Base-by-base conservation (phyloP, 345 rosid genomes). In the Aquilaria sinensis region DNA sequence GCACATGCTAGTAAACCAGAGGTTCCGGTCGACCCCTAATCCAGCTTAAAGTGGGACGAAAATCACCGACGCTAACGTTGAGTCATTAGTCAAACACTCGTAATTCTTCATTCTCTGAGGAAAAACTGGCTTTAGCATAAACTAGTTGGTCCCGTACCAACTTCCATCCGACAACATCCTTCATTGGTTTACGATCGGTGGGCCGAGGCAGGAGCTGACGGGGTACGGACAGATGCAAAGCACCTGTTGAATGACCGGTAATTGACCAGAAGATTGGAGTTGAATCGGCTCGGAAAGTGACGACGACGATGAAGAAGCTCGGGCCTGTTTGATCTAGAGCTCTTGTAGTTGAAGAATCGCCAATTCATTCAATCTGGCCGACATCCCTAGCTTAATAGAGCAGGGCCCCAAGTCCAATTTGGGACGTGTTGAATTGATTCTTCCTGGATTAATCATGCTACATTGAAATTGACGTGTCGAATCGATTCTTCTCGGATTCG, bases 21-120 rank as follows among this genome's bases (percentile, higher is more conserved):
- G 45, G 45, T 64, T 48, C 12, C 87, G 79, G 33, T 84, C 79
- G 3, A 84, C 48, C 29, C 84, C 83, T 0, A 84, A 70, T 10
- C 93, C 93, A 6, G 86, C 66, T 12, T 75, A 84, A 1, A 65
- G 80, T 13, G 93, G 90, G 1, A 86, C n/a, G 29, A 69, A 84
- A 62, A 84, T 6, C 31, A 79, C 83, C 0, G 90, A 82, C 15
- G 88, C 93, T 6, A 73, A 11, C 0, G 87, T 73, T 0, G 84
- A 82, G 43, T 86, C 69, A 14, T 53, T 72, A 1, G 90, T 86
- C 34, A 84, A 70, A 33, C 90, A 84, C 29, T 75, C 29, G 62
- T 86, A 84, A 2, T 70, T 74, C 73, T 77, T 77, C 80, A 86
- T 80, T 56, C 78, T 69, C 52, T 73, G 70, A 29, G 63, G 80